Conservation (phyloP, 2,329 filamentous ascomycete genomes). For the Pseudohalonectria lignicola region DNA sequence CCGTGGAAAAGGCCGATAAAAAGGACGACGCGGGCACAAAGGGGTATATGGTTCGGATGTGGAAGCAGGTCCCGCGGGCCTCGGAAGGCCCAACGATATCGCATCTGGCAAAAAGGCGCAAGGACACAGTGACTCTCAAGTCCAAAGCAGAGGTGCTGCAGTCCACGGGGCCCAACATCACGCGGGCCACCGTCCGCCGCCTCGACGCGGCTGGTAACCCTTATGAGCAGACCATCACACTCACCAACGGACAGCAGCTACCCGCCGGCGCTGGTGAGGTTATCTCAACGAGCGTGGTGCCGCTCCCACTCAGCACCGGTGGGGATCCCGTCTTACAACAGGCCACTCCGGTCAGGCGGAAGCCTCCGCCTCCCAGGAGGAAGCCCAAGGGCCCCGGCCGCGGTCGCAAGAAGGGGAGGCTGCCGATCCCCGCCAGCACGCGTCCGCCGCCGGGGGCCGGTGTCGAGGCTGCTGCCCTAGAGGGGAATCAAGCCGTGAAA, state of each 20-base stretch:
- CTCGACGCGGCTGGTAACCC: constrained; percentile 70
- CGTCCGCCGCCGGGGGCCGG: constrained; percentile 1
- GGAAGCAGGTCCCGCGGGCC: constrained; percentile 52
- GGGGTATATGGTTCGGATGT: constrained; percentile 45
- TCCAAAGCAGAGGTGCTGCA: constrained; percentile 21
- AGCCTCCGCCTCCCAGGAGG: constrained; percentile 67
- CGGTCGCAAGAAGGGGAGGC: constrained; percentile 68
- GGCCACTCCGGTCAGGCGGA: constrained; percentile 38
- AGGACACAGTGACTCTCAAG: constrained; percentile 46
- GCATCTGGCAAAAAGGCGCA: constrained; percentile 50
- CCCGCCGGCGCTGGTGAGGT: constrained; percentile 74
- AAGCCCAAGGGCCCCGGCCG: constrained; percentile 71
- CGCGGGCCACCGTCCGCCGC: constrained; percentile 70
- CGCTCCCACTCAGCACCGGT: constrained; percentile 44
- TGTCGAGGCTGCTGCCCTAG: not conserved
- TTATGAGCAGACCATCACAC: constrained; percentile 73
- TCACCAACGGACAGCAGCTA: constrained; percentile 72
- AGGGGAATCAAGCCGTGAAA: no score
- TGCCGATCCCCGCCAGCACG: constrained; percentile 22
- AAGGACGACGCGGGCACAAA: constrained; percentile 50
- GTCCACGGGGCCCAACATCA: constrained; percentile 43
- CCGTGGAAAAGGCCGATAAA: constrained; percentile 43
- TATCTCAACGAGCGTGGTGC: constrained; percentile 46
- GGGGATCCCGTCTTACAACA: constrained; percentile 17
- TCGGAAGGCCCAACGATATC: constrained; percentile 40